Evolutionary conservation across 2,329 filamentous ascomycete genomes (phyloP).

Genomic region (Apiospora aurea): DNA sequence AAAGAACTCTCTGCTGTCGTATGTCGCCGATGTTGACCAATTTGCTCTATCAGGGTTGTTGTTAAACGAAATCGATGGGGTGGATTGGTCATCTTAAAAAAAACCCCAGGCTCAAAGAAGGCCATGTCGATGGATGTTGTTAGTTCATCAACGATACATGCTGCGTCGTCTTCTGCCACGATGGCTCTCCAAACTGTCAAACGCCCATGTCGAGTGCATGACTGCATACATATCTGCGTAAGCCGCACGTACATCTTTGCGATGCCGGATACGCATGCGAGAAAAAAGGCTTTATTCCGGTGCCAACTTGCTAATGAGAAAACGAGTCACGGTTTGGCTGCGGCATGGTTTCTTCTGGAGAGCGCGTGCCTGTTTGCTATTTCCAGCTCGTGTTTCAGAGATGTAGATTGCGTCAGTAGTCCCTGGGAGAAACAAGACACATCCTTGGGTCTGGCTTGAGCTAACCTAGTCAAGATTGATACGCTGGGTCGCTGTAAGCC

Average conservation of each 20-base stretch:
- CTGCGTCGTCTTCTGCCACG: background rate
- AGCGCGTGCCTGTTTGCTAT: conserved; percentile 20
- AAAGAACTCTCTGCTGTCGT: background rate
- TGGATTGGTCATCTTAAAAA: background rate
- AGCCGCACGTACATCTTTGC: background rate
- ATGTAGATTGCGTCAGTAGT: conserved; percentile 8
- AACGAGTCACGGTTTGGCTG: background rate
- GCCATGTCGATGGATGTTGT: background rate
- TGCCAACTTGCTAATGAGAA: background rate
- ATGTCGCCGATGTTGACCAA: no score
- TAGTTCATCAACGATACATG: background rate
- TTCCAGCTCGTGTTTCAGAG: conserved; percentile 19
- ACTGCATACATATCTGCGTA: background rate
- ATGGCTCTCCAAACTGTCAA: background rate
- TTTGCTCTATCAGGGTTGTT: background rate
- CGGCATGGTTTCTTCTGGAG: background rate
- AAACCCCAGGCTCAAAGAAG: background rate
- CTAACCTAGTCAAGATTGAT: background rate
- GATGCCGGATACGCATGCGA: background rate
- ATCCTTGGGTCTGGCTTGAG: conserved; percentile 15
- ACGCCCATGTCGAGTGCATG: background rate
- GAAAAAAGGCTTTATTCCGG: background rate
- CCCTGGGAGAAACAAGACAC: conserved; percentile 16
- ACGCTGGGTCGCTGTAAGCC: background rate
- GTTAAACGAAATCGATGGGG: background rate